Conservation (phyloP, 2,329 filamentous ascomycete genomes). For the Monosporascus cannonballus region DNA sequence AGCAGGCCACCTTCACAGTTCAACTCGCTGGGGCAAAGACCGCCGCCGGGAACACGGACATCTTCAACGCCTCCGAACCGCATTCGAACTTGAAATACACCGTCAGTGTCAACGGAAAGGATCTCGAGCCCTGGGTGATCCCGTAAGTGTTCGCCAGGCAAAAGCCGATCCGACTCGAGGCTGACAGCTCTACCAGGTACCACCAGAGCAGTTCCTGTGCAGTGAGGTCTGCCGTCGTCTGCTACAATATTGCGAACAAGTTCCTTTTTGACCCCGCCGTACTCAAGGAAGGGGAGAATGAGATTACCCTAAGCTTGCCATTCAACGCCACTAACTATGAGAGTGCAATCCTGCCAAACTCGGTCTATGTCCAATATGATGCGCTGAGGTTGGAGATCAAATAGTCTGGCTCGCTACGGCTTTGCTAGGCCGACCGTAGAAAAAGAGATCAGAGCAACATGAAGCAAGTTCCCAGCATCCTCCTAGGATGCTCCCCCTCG, state of each 20-base stretch:
- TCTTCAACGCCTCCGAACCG: conserved; percentile 46
- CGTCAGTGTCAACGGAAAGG: conserved; percentile 32
- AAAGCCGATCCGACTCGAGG: neutral
- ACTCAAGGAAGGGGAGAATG: conserved; percentile 47
- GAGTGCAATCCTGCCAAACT: conserved; percentile 46
- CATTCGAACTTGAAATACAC: conserved; percentile 47
- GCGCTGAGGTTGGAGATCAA: conserved; percentile 52
- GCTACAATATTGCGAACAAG: conserved; percentile 56
- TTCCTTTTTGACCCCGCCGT: conserved; percentile 47
- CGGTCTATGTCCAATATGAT: conserved; percentile 61
- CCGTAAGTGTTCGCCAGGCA: conserved; percentile 27
- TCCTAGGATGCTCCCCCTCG: no score
- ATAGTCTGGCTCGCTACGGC: neutral
- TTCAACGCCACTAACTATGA: conserved; percentile 54
- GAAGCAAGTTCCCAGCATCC: no score
- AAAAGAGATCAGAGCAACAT: no score
- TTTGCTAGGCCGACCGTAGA: no score
- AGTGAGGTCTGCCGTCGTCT: conserved; percentile 52
- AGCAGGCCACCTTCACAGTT: conserved; percentile 52
- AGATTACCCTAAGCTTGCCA: conserved; percentile 51
- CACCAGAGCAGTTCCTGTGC: conserved; percentile 54
- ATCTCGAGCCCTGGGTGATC: conserved; percentile 48
- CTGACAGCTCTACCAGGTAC: conserved; percentile 23
- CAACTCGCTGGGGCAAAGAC: conserved; percentile 59
- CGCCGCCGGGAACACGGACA: conserved; percentile 49